Evolutionary conservation across 495 filamentous ascomycete genomes (phyloP).

Genomic region (Talaromyces adpressus): DNA sequence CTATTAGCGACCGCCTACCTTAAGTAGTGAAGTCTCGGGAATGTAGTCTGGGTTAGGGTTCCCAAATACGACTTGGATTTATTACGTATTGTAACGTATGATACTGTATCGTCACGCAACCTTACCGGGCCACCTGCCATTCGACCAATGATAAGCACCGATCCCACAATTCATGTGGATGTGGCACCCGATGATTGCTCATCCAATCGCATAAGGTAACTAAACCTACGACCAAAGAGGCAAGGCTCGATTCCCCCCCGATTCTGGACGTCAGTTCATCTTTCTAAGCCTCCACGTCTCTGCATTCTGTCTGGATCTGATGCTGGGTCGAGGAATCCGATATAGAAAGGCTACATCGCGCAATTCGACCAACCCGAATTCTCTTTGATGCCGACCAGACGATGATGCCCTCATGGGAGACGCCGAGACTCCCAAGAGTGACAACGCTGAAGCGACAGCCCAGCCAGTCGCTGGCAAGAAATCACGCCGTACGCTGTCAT

Average conservation of each 20-base stretch:
- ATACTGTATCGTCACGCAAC: not conserved
- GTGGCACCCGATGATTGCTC: not conserved
- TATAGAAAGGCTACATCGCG: not conserved
- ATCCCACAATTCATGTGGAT: not conserved
- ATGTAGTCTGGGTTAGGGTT: not conserved
- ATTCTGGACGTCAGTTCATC: not conserved
- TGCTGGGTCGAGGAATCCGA: not conserved
- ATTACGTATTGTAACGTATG: not conserved
- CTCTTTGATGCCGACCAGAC: not conserved
- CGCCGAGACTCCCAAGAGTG: constrained; percentile 1
- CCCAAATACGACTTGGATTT: not conserved
- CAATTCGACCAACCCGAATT: not conserved
- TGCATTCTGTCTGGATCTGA: not conserved
- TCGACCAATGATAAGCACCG: not conserved
- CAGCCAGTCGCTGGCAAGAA: constrained; percentile 15
- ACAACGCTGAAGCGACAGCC: not conserved
- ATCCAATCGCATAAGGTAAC: not conserved
- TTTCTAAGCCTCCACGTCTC: not conserved
- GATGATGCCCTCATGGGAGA: constrained; percentile 7
- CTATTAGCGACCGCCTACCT: no score
- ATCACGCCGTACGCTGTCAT: constrained; percentile 23
- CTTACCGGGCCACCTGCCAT: no score
- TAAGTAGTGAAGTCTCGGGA: no score
- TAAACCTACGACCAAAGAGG: not conserved
- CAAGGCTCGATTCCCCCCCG: not conserved